These are phyloP conservation scores for Teunomyces funiuensis DNA, from an alignment of 805 yeast genomes.

Conservation along the genomic window DNA sequence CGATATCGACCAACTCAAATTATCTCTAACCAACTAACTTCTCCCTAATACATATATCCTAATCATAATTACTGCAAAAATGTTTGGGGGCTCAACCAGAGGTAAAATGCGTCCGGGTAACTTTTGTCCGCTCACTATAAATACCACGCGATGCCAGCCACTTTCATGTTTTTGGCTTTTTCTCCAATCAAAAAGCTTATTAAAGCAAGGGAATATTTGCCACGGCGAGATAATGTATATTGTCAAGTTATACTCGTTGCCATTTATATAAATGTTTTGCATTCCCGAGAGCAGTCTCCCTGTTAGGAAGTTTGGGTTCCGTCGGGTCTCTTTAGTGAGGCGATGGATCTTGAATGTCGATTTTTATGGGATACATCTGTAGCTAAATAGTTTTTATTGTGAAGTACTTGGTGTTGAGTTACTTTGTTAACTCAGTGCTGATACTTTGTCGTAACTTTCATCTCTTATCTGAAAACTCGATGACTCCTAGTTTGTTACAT, in stretches of 20 bases:
- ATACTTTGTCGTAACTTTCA: too few relatives aligned
- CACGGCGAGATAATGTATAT: constrained; percentile 64
- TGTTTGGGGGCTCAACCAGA: background rate
- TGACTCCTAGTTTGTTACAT: too few relatives aligned
- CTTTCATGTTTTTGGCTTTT: constrained; percentile 15
- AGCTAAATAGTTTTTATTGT: background rate
- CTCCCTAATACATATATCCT: background rate
- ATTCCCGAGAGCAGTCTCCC: constrained; percentile 58
- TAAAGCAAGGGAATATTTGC: constrained; percentile 58
- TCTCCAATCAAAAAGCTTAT: constrained; percentile 56
- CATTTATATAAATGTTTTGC: constrained; percentile 41
- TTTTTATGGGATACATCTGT: constrained; percentile 40
- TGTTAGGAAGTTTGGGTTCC: constrained; percentile 60
- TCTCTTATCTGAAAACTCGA: too few relatives aligned
- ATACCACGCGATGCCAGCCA: constrained; percentile 7
- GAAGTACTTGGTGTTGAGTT: background rate
- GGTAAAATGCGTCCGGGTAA: constrained; percentile 4
- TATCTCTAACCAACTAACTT: background rate
- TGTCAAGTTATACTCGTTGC: constrained; percentile 67
- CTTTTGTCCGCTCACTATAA: constrained; percentile 8
- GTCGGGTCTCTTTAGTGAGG: constrained; percentile 51
- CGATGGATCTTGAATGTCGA: constrained; percentile 65
- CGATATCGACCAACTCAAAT: constrained; percentile 41
- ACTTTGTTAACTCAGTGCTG: too few relatives aligned
- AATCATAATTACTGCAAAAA: background rate